A percentile compares a stretch with the other conserved stretches of the same genome.
Conservation (phyloP, 257 asterid species). For the Jacaranda mimosifolia region DNA sequence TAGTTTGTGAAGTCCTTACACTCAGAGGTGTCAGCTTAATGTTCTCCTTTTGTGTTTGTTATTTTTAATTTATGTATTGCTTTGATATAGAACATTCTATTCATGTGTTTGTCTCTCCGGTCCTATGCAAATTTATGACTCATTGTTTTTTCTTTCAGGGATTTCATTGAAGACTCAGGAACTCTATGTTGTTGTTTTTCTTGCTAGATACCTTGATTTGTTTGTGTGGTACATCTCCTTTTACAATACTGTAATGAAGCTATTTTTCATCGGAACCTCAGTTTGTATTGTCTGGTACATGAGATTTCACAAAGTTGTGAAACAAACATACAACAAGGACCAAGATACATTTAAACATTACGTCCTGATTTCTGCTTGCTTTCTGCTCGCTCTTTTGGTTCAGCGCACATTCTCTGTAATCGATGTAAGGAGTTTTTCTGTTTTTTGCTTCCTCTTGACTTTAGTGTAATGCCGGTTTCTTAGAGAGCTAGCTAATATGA, state of each 20-base stretch:
- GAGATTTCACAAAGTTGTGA: conserved; percentile 61
- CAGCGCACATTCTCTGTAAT: conserved; percentile 45
- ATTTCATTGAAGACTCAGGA: conserved; percentile 65
- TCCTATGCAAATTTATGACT: background rate
- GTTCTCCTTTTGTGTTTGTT: too few species aligned
- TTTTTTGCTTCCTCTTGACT: background rate
- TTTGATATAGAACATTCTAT: background rate
- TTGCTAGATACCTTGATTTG: conserved; percentile 58
- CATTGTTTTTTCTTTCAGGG: conserved; percentile 45
- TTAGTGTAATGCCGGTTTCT: background rate
- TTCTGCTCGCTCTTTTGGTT: conserved; percentile 52
- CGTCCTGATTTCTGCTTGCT: conserved; percentile 47
- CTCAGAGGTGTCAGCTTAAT: background rate
- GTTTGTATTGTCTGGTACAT: conserved; percentile 56
- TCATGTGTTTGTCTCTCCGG: background rate
- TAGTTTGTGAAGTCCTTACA: background rate
- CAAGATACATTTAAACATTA: conserved; percentile 53
- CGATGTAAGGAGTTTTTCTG: conserved; percentile 44
- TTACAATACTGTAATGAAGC: conserved; percentile 63
- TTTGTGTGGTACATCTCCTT: conserved; percentile 46
- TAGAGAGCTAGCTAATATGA: too few species aligned
- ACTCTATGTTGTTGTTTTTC: conserved; percentile 53
- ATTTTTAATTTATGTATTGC: background rate
- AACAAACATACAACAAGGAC: conserved; percentile 57
- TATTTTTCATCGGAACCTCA: conserved; percentile 57